Conservation (phyloP, 805 yeast genomes). For the Candida ponderosae region DNA sequence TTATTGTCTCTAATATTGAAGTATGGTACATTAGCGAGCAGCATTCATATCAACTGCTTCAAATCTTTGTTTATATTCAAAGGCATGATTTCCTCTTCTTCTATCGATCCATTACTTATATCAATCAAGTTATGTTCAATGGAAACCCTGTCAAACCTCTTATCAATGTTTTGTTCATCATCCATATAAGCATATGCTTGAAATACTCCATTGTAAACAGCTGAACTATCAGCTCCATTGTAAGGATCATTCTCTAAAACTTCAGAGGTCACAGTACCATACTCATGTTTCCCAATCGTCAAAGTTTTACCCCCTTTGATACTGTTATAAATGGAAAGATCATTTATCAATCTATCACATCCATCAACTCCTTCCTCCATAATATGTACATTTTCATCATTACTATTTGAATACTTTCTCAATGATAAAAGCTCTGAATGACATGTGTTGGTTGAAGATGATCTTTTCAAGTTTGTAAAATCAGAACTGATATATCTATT, state of each 20-base stretch:
- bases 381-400: neutral
- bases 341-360: neutral
- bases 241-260: slow-evolving; percentile 1
- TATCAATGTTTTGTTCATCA: slow-evolving; percentile 4
- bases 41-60: too few relatives aligned
- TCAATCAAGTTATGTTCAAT: too few relatives aligned
- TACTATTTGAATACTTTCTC: neutral
- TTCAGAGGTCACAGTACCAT: slow-evolving; percentile 4
- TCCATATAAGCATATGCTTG: slow-evolving; percentile 13
- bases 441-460: neutral
- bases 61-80: too few relatives aligned
- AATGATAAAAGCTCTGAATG: neutral
- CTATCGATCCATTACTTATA: too few relatives aligned
- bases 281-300: too few relatives aligned
- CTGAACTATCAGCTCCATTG: slow-evolving; percentile 1
- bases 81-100: too few relatives aligned
- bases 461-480: slow-evolving; percentile 14
- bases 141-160: too few relatives aligned
- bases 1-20: too few relatives aligned
- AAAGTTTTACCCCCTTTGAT: too few relatives aligned
- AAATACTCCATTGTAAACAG: slow-evolving; percentile 13
- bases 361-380: neutral
- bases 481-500: slow-evolving; percentile 7
- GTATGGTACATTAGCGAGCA: too few relatives aligned
- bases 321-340: too few relatives aligned